These are phyloP conservation scores for Linnemannia elongata DNA, from an alignment of 192 early-diverging fungal genomes.

Conservation along the genomic window DNA sequence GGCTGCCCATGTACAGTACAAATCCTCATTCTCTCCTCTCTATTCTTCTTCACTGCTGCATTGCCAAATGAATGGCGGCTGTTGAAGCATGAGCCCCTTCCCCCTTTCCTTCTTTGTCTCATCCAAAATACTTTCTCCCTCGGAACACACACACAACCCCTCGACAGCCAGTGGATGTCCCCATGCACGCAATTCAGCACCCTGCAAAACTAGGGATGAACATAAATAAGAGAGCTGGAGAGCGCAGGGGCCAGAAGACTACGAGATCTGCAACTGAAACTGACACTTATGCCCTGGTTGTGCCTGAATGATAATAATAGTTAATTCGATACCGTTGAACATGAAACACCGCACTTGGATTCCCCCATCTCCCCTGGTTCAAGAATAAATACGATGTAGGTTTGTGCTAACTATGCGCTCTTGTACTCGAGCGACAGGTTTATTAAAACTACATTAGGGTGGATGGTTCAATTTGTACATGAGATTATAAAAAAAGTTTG, in stretches of 20 bases:
- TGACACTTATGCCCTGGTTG: not conserved
- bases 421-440: not conserved
- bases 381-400: too few species aligned
- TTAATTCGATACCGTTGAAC: too few species aligned
- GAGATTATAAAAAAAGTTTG: not conserved
- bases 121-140: not conserved
- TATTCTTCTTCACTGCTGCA: not conserved
- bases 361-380: too few species aligned
- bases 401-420: too few species aligned
- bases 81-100: not conserved
- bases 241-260: not conserved
- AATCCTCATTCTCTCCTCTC: not conserved
- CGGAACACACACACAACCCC: not conserved
- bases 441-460: constrained; percentile 3
- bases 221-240: not conserved
- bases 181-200: not conserved
- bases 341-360: too few species aligned
- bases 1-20: not conserved
- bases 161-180: not conserved
- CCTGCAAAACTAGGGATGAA: not conserved
- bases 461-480: not conserved
- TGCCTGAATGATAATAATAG: not conserved
- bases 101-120: too few species aligned
- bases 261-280: not conserved
- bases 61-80: not conserved